Base-by-base conservation (phyloP, 116 monocot genomes). In the Posidonia oceanica region DNA sequence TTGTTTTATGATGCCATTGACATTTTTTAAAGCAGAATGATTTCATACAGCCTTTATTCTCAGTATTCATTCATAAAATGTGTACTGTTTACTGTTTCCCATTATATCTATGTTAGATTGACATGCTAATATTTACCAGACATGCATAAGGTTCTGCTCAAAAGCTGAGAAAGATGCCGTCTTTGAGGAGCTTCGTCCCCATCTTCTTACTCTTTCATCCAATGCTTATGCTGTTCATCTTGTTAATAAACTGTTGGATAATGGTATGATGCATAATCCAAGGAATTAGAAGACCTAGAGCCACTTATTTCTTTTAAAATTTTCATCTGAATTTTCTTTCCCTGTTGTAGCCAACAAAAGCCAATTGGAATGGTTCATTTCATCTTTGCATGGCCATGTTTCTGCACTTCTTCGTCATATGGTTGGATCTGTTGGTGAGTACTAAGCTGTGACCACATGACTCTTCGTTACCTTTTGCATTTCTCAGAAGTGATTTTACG, bases 161-260 rank as follows among this genome's bases (percentile, higher is more conserved):
- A 87, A 92, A 87, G 76, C 57, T 61, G 97, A 97, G 79, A 85
- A 78, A 69, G 87, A 92, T 53, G 38, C 52, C 36, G 67, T 97
- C 61, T 97, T 85, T 87, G 81, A 85, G 71, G 85, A 87, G 60
- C 87, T 97, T 3, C 73, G 72, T 0, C 91, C 97, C 12, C 87
- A 97, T 80, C 79, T 97, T 80, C 85, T 97, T 52, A 64, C 41
- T 68, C 89, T 97, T 52, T 66, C 85, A 29, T 62, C 73, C 41
- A 96, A 87, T 69, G 88, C 81, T 70, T 96, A 96, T 79, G 86
- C 91, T 63, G 89, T 89, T 71, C 91, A 91, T 78, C 91, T 96
- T 55, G 96, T 96, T 29, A 96, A 91, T 61, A 96, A 91, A 73
- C 73, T 96, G 66, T 61, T 96, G 67, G 87, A 91, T 70, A 76